Evolutionary conservation across 805 yeast genomes (phyloP).

Genomic region (Myxozyma kluyveri): DNA sequence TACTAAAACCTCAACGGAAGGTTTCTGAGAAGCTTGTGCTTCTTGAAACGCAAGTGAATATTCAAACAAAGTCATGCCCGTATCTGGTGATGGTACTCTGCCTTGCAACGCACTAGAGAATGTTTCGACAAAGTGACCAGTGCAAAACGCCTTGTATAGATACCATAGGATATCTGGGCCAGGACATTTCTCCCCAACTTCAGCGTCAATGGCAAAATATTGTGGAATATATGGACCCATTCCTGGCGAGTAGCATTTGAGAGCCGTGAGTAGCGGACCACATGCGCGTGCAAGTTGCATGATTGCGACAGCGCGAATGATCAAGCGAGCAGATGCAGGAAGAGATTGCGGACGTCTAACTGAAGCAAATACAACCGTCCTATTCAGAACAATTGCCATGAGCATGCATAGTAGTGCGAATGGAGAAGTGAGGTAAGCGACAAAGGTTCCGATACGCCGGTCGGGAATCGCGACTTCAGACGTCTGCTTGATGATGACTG

Average conservation of each 20-base stretch:
- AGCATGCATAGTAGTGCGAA: slow-evolving; percentile 48
- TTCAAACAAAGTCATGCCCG: slow-evolving; percentile 71
- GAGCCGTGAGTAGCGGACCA: slow-evolving; percentile 40
- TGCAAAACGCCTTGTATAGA: slow-evolving; percentile 55
- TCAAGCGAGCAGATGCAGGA: slow-evolving; percentile 37
- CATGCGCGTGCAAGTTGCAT: slow-evolving; percentile 39
- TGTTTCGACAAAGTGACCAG: slow-evolving; percentile 64
- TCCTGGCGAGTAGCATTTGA: slow-evolving; percentile 35
- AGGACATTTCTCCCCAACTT: slow-evolving; percentile 40
- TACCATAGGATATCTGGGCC: slow-evolving; percentile 57
- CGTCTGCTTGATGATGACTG: slow-evolving; percentile 19
- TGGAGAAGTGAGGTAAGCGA: slow-evolving; percentile 34
- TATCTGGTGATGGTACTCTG: slow-evolving; percentile 55
- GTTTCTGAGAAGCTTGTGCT: slow-evolving; percentile 51
- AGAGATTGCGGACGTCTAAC: slow-evolving; percentile 45
- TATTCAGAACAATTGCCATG: slow-evolving; percentile 56
- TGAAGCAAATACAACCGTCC: slow-evolving; percentile 59
- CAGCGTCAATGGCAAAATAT: slow-evolving; percentile 22
- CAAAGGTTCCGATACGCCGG: slow-evolving; percentile 25
- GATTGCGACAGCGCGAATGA: slow-evolving; percentile 44
- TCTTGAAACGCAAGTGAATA: slow-evolving; percentile 76
- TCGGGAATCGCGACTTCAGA: slow-evolving; percentile 27
- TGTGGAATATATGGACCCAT: slow-evolving; percentile 25
- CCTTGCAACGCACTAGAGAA: slow-evolving; percentile 60
- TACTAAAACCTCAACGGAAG: slow-evolving; percentile 52